Base-by-base conservation (phyloP, 805 yeast genomes). In the Torulaspora franciscae region DNA sequence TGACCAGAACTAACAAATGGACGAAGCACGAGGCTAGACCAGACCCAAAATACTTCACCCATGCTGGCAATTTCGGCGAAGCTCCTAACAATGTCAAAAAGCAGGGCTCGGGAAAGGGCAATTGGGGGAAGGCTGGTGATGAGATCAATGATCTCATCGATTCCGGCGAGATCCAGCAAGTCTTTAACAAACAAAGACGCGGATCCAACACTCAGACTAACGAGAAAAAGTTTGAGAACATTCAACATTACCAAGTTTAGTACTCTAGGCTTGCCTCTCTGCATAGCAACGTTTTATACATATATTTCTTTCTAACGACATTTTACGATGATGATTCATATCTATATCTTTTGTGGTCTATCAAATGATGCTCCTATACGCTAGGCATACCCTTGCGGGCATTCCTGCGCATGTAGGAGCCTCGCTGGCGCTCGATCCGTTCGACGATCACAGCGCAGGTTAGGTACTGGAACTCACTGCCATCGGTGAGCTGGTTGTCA, bases 101-200 rank as follows among this genome's bases (percentile, higher is more conserved):
- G 63, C 75, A 75, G 47, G 97, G 97, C 40, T 83, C 83, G 27
- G 97, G 97, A 37, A 81, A 79, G 56, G 83, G 81, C 53, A 88
- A 88, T 59, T 87, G 96, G 95, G 97, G 97, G 35, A 69, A 72
- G 48, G 75, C 80, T 7, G 91, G 89, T 25, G 95, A 85, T 55
- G 95, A 87, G 57, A 62, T 82, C 42, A 77, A 78, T 37, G 85
- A 80, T 50, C 62, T 85, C 49, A 73, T 77, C 47, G 78, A 76
- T 42, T 68, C 73, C 14, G 85, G 82, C 39, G 81, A 78, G 50
- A 70, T 79, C 50, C 70, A 73, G 4, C 71, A 72, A 4, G 66
- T 74, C 13, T 67, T 70, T 57, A 68, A 69, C 42, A 72, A 71
- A 55, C 62, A 63, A 32, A 69, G 80, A 64, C 61, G 80, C 45